Evolutionary conservation across 2,329 filamentous ascomycete genomes (phyloP).

Genomic region (Colletotrichum sansevieriae): DNA sequence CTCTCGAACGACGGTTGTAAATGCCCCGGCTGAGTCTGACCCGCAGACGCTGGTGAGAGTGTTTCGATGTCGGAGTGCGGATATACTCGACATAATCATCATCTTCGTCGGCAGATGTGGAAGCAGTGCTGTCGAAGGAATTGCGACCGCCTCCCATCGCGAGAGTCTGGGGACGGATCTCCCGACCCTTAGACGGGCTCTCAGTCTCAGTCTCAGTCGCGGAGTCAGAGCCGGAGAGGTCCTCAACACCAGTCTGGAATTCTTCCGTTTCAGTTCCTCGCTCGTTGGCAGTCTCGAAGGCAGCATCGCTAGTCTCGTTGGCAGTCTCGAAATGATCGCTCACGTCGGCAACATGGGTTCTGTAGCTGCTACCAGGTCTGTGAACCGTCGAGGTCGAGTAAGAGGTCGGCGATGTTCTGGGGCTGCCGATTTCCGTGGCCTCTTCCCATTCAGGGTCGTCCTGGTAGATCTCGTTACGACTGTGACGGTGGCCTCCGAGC

Average conservation of each 20-base stretch:
- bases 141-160: slow-evolving; percentile 65
- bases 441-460: slow-evolving; percentile 95
- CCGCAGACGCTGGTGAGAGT: slow-evolving; percentile 77
- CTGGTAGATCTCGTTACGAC: slow-evolving; percentile 81
- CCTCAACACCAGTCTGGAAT: slow-evolving; percentile 94
- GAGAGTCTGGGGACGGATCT: slow-evolving; percentile 58
- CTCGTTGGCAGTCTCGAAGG: slow-evolving; percentile 80
- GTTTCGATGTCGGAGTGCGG: slow-evolving; percentile 72
- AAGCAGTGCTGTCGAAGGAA: slow-evolving; percentile 89
- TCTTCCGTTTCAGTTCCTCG: slow-evolving; percentile 89
- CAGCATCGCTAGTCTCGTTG: slow-evolving; percentile 78
- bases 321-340: slow-evolving; percentile 84
- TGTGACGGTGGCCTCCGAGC: slow-evolving; percentile 80
- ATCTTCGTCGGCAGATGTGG: slow-evolving; percentile 81
- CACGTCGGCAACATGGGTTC: slow-evolving; percentile 57
- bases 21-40: slow-evolving; percentile 77
- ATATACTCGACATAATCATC: slow-evolving; percentile 64
- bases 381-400: slow-evolving; percentile 49
- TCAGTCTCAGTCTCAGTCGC: slow-evolving; percentile 93
- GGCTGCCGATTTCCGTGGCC: slow-evolving; percentile 67
- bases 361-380: slow-evolving; percentile 41
- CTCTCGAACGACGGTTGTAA: slow-evolving; percentile 70
- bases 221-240: slow-evolving; percentile 76
- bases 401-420: slow-evolving; percentile 58
- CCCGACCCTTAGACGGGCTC: slow-evolving; percentile 61